Evolutionary conservation across 192 early-diverging fungal genomes (phyloP), one percentile per base, ranked within the genome.

Genomic region (Coemansia sp.): DNA sequence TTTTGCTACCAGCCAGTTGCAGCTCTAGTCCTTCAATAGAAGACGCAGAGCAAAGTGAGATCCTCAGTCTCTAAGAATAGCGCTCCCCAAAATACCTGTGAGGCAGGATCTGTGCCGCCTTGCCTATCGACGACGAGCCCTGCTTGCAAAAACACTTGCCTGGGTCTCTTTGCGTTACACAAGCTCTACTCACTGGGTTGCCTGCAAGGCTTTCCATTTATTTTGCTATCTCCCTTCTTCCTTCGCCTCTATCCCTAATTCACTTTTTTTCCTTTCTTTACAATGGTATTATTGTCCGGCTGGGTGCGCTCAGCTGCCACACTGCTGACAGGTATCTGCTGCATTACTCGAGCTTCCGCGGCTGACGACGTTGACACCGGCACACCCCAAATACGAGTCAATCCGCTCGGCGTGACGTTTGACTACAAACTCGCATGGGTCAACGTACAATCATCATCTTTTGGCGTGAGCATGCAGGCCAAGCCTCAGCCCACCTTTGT

Each of bases 351-450:
- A 57, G 54, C 27, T 16, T 12, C 54, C 10, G 54, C 54, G 29
- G 54, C 11, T 31, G 27, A 57, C 29, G 54, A 29, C 54, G 27
- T 5, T 18, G 29, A 3, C 29, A 33, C 27, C 27, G 22, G 59
- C 20, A 54, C 55, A 8, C 57, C 18, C 24, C 51, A 54, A 16
- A n/a, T 65, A 24, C 33, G 11, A 13, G 66, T 71, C 22, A 79
- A 79, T 54, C 73, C 73, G 31, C 36, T 76, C 49, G 78, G 68
- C 22, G 47, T 84, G 20, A 77, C 71, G 65, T 84, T 84, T 34
- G 66, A 70, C 27, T 84, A 84, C 55, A 76, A 68, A n/a, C 63
- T 84, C 0, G 71, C 63, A 2, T 84, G 82, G 82, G 68, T 79
- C 24, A 63, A 77, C 47, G 78, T 74, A 15, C 66, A 76, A 41